Conservation (phyloP, 2,329 filamentous ascomycete species). For the Pezicula neosporulosa region DNA sequence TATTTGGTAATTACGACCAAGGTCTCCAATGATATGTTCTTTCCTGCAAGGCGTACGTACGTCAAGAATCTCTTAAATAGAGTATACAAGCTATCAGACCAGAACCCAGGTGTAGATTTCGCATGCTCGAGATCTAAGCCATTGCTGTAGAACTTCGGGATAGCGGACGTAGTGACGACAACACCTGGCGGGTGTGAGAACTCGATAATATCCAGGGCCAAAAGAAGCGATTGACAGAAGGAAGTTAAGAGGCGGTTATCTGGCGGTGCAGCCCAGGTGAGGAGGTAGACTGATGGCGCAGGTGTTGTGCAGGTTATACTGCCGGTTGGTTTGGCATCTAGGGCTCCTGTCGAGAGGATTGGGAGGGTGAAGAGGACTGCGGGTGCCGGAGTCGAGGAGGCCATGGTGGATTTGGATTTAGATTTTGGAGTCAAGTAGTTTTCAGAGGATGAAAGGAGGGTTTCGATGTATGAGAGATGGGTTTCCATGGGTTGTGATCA, state of each 20-base stretch:
- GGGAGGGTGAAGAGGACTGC: slow-evolving; percentile 56
- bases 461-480: too few species aligned
- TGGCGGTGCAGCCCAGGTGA: slow-evolving; percentile 66
- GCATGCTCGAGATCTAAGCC: slow-evolving; percentile 74
- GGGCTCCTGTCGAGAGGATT: slow-evolving; percentile 42
- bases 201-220: slow-evolving; percentile 74
- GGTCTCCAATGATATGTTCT: neutral
- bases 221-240: slow-evolving; percentile 64
- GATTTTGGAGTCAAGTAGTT: neutral
- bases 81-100: slow-evolving; percentile 55
- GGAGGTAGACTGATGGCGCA: slow-evolving; percentile 59
- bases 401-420: neutral
- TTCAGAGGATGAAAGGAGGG: too few species aligned
- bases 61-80: slow-evolving; percentile 64
- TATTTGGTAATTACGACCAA: too few species aligned
- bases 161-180: slow-evolving; percentile 71
- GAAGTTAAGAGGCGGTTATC: slow-evolving; percentile 73
- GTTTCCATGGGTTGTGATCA: neutral
- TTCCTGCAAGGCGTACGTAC: slow-evolving; percentile 25
- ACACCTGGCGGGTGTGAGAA: slow-evolving; percentile 63
- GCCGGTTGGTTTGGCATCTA: slow-evolving; percentile 41
- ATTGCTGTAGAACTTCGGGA: slow-evolving; percentile 79
- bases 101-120: slow-evolving; percentile 56
- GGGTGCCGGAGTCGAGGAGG: slow-evolving; percentile 15
- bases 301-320: slow-evolving; percentile 61